Evolutionary conservation across 1,284 basidiomycete species (phyloP).

Genomic region (Tremellales sp.): DNA sequence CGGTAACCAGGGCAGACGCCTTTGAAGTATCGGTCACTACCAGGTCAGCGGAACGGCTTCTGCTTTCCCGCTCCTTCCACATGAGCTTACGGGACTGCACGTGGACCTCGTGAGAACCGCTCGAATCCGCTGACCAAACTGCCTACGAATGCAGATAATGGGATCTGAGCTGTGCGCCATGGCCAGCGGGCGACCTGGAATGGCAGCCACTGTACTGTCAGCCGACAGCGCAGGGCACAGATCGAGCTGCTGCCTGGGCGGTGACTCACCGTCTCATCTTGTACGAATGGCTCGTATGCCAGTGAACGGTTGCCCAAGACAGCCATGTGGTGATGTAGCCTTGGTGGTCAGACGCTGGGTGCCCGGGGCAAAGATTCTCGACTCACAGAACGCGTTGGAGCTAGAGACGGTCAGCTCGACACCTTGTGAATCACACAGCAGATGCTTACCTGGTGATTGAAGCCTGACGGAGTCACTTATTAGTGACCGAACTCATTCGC

Average conservation of each 20-base stretch:
- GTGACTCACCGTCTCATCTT: slow-evolving; percentile 32
- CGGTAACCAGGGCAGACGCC: slow-evolving; percentile 22
- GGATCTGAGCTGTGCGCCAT: slow-evolving; percentile 38
- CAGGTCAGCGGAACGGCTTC: slow-evolving; percentile 1
- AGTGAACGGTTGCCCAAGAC: slow-evolving; percentile 36
- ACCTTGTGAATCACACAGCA: not conserved
- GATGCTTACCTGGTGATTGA: slow-evolving; percentile 30
- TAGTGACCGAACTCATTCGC: not conserved
- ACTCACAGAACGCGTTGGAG: slow-evolving; percentile 26
- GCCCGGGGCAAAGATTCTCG: no score
- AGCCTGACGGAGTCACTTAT: slow-evolving; percentile 13
- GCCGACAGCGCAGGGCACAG: not conserved
- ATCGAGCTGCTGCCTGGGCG: not conserved
- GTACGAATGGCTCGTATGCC: slow-evolving; percentile 41
- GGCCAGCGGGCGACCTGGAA: slow-evolving; percentile 30
- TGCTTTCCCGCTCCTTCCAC: not conserved
- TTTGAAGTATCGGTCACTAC: slow-evolving; percentile 23
- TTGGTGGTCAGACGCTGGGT: slow-evolving; percentile 13
- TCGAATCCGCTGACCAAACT: slow-evolving; percentile 43
- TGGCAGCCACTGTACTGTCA: slow-evolving; percentile 20
- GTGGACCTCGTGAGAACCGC: slow-evolving; percentile 26
- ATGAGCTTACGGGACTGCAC: slow-evolving; percentile 42
- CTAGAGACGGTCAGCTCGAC: slow-evolving; percentile 16
- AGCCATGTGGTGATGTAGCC: slow-evolving; percentile 45
- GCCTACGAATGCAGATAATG: slow-evolving; percentile 39